Conservation (phyloP, 768 basidiomycete genomes). For the Aureoboletus auriporus region DNA sequence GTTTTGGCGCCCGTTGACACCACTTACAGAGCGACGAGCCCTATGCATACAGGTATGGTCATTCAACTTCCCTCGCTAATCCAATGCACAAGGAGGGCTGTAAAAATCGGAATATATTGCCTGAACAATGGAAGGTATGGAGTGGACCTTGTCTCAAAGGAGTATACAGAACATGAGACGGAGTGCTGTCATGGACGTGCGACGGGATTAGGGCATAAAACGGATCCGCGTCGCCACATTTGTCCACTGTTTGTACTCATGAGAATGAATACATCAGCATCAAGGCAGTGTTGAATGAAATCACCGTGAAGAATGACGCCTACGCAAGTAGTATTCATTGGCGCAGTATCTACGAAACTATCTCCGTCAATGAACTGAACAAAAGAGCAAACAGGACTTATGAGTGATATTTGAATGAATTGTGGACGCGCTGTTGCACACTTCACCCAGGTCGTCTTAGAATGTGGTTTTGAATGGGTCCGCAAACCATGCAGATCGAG, state of each 20-base stretch:
- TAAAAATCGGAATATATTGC: not conserved
- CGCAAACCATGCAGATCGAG: not conserved
- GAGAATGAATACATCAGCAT: not conserved
- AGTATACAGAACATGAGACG: not conserved
- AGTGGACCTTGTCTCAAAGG: not conserved
- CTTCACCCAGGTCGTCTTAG: not conserved
- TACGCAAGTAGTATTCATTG: not conserved
- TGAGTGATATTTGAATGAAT: not conserved
- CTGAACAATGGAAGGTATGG: not conserved
- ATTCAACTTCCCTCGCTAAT: not conserved
- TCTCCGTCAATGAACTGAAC: conserved; percentile 1
- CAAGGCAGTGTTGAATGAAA: not conserved
- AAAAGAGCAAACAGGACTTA: not conserved
- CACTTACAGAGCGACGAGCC: not conserved
- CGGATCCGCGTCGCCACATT: not conserved
- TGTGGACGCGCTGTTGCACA: too few relatives aligned
- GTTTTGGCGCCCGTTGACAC: too few relatives aligned
- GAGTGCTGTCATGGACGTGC: not conserved
- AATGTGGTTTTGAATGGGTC: too few relatives aligned
- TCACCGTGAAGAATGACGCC: not conserved
- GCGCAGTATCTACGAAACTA: not conserved
- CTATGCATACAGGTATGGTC: too few relatives aligned
- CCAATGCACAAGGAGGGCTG: not conserved
- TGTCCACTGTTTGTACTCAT: not conserved
- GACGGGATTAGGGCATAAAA: not conserved